phyloP scores from a whole-genome alignment of 2,329 filamentous ascomycete genomes.

The Coniochaeta ligniaria region DNA sequence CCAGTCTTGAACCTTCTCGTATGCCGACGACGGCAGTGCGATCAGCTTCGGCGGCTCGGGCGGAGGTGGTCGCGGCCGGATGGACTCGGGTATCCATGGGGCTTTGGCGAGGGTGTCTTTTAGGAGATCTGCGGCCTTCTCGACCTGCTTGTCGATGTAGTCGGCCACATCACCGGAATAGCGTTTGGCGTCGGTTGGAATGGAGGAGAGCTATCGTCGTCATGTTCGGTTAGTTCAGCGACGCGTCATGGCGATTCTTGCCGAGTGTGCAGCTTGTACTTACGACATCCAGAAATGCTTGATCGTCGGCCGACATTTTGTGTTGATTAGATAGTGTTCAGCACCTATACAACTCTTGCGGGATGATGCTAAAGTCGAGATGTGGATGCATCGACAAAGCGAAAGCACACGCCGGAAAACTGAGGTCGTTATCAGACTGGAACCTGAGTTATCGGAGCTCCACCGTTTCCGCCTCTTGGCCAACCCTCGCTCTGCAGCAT shows the following conservation, averaged over 20 bases:
- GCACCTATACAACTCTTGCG: not conserved
- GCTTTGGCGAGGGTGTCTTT: slow-evolving; percentile 61
- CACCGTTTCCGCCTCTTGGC: not conserved
- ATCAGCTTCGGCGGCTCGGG: slow-evolving; percentile 27
- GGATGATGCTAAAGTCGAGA: not conserved
- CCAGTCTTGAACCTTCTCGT: slow-evolving; percentile 62
- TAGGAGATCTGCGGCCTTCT: slow-evolving; percentile 63
- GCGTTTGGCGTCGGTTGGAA: slow-evolving; percentile 56
- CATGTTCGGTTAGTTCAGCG: not conserved
- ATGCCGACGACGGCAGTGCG: slow-evolving; percentile 21
- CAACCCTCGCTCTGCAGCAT: not conserved
- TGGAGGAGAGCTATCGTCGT: slow-evolving; percentile 37
- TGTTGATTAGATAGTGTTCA: not conserved
- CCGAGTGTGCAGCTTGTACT: slow-evolving; percentile 22
- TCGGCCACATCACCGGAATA: slow-evolving; percentile 71
- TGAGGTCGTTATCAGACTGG: not conserved
- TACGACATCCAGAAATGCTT: slow-evolving; percentile 72
- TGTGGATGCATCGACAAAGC: not conserved
- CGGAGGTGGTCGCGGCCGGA: slow-evolving; percentile 52
- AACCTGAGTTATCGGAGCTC: not conserved
- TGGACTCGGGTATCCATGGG: slow-evolving; percentile 65
- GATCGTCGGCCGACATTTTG: slow-evolving; percentile 67
- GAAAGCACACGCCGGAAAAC: not conserved
- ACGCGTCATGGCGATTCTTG: not conserved
- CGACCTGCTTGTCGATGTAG: slow-evolving; percentile 74